Evolutionary conservation across 164 flowering plant species (phyloP), one percentile per base, ranked within the genome.

Genomic region (Taxillus chinensis): DNA sequence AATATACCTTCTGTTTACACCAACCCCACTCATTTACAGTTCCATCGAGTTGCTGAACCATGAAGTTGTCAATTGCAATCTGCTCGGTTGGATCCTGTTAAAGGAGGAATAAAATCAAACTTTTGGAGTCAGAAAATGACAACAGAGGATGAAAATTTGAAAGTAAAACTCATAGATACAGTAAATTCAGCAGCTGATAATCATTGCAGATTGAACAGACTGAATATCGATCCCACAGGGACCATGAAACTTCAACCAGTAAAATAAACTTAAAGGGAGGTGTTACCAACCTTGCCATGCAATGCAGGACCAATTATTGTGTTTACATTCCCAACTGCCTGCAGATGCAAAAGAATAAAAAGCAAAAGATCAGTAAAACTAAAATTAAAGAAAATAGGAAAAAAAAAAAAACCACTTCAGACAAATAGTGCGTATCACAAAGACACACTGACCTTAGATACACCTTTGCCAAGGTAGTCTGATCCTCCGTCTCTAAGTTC

Each of bases 21-120:
- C 97, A 90, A 57, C 95, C 97, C 97, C 95, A 90, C 80, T 90
- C 97, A 50, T 87, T 90, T 13, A 74, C 80, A 63, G 95, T 90
- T 69, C 95, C 97, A 71, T 90, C 95, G 64, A 87, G 97, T 70
- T 84, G 70, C 61, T 88, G 92, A 73, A 90, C 97, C 92, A 90
- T 87, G 79, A 71, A 87, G 68, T 86, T 87, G 68, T 90, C 97
- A 67, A 90, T 79, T 7, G 49, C 73, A 45, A 80, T 69, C 71
- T 87, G 97, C 58, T 87, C 79, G 40, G 89, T 77, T 68, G 96
- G 90, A 77, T 90, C 91, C 96, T 90, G 75, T 8, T 17, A 60
- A 40, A 11, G 5, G 41, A 61, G 45, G 3, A 46, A 53, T 38
- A 37, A n/a, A 55, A 7, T 54, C 14, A 14, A 15, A 64, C 10